Conservation (phyloP, 2,329 filamentous ascomycete species). For the Paradendryphiella salina region DNA sequence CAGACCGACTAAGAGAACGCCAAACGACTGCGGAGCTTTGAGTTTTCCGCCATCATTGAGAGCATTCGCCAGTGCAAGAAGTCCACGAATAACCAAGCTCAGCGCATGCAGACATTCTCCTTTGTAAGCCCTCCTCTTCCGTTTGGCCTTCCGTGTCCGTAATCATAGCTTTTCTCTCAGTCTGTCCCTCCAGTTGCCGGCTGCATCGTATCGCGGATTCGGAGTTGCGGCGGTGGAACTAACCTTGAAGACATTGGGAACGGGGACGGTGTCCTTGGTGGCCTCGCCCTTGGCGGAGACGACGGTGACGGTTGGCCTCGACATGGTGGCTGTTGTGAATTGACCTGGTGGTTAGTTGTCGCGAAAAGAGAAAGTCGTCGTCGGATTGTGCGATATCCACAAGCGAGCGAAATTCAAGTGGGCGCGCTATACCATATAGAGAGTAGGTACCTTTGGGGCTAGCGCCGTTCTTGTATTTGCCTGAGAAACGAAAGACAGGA, state of each 20-base stretch:
- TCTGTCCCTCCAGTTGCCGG: slow-evolving; percentile 2
- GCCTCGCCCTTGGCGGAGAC: slow-evolving; percentile 93
- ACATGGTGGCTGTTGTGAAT: slow-evolving; percentile 58
- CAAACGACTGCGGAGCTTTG: not conserved
- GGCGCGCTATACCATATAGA: slow-evolving; percentile 1
- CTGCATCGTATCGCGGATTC: slow-evolving; percentile 17
- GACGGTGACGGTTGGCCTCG: slow-evolving; percentile 96
- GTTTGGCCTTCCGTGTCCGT: slow-evolving; percentile 17
- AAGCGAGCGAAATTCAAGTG: slow-evolving; percentile 10
- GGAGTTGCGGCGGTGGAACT: slow-evolving; percentile 26
- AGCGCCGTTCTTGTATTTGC: not conserved
- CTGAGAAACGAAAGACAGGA: not conserved
- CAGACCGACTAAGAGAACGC: slow-evolving; percentile 1
- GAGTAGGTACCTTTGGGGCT: not conserved
- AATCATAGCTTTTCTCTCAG: slow-evolving; percentile 9
- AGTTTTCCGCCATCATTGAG: slow-evolving; percentile 6
- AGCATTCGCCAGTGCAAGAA: slow-evolving; percentile 3
- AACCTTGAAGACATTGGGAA: slow-evolving; percentile 90
- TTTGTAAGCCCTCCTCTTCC: not conserved
- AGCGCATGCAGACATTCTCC: not conserved
- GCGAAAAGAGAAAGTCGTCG: slow-evolving; percentile 13
- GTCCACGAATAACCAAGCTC: not conserved
- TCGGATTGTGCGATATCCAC: slow-evolving; percentile 5
- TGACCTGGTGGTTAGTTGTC: slow-evolving; percentile 39
- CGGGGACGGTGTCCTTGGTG: slow-evolving; percentile 84